phyloP scores from a whole-genome alignment of 306 rosid species.

The Lathyrus aphaca region DNA sequence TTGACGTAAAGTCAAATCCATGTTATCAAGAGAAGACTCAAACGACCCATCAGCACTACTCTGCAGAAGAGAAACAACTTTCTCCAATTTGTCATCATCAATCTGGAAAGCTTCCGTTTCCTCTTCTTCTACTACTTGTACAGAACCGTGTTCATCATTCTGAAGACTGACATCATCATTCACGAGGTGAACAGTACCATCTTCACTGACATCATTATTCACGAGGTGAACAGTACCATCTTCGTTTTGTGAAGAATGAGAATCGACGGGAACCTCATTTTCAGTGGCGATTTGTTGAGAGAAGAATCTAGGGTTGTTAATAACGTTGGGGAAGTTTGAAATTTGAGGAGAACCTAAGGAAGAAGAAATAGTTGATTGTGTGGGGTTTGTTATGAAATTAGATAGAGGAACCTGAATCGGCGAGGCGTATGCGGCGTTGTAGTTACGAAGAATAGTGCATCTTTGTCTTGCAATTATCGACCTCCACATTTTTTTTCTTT shows the following conservation, averaged over 20 bases:
- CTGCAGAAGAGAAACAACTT: conserved; percentile 51
- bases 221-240: background rate
- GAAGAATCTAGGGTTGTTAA: conserved; percentile 41
- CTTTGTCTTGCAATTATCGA: conserved; percentile 32
- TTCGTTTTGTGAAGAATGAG: conserved; percentile 9
- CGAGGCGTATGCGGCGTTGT: conserved; percentile 10
- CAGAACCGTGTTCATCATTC: background rate
- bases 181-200: background rate
- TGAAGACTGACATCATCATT: conserved; percentile 8
- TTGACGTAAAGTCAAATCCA: conserved; percentile 52
- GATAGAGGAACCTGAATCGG: conserved; percentile 40
- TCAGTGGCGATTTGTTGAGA: conserved; percentile 33
- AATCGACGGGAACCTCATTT: background rate
- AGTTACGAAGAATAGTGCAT: background rate
- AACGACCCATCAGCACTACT: conserved; percentile 54
- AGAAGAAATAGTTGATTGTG: background rate
- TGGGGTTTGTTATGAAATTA: conserved; percentile 22
- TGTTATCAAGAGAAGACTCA: conserved; percentile 52
- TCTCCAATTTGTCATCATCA: conserved; percentile 58
- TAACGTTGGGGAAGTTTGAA: background rate
- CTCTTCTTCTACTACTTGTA: background rate
- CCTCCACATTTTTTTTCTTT: conserved; percentile 29
- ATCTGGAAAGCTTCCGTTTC: conserved; percentile 48
- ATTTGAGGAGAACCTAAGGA: conserved; percentile 4
- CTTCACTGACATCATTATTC: background rate